Evolutionary conservation across 768 basidiomycete genomes (phyloP), one percentile per base, ranked within the genome.

Genomic region (Boletus barrowsii): DNA sequence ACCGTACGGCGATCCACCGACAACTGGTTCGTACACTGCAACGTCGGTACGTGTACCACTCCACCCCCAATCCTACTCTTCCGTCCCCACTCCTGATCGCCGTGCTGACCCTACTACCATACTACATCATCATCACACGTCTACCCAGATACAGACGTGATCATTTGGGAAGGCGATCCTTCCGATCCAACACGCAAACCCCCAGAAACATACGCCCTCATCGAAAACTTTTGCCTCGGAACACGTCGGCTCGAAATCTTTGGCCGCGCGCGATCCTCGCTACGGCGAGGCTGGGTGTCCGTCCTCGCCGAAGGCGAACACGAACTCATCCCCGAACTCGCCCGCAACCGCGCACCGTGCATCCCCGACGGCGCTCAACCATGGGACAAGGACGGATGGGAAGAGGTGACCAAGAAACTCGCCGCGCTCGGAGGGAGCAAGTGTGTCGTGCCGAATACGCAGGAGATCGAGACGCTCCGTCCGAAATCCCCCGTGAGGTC

Each of bases 221-320:
- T 98, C 66, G 97, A 99, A 72, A 98, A 96, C 70, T 98, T 99
- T 69, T 98, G 95, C 67, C 86, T 97, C 47, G 97, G 95, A 5
- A 81, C 88, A 0, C 86, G 96, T 15, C 83, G 97, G 3, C 83
- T 99, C 14, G 93, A 98, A 67, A 73, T 99, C 13, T 98, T 94
- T 59, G 93, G 90, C 0, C 82, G 83, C 3, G 75, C 76, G 0
- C 78, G 81, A 0, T 81, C 85, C 24, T 85, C 83, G 0, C 73
- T 91, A 7, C 83, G 95, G 0, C 82, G 85, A 11, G 96, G 96
- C 7, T 99, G 97, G 97, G 86, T 97, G 11, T 90, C 92, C n/a
- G 84, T 87, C 11, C 77, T 89, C 42, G 79, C 79, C 2, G 83
- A 84, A 4, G 83, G 81, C 5, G 84, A 86, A 62, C 80, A 86